Percentiles rank a stretch among this genome's conserved stretches.
phyloP scores from a whole-genome alignment of 352 stramenopile species.

The Phytopythium aichiense region DNA sequence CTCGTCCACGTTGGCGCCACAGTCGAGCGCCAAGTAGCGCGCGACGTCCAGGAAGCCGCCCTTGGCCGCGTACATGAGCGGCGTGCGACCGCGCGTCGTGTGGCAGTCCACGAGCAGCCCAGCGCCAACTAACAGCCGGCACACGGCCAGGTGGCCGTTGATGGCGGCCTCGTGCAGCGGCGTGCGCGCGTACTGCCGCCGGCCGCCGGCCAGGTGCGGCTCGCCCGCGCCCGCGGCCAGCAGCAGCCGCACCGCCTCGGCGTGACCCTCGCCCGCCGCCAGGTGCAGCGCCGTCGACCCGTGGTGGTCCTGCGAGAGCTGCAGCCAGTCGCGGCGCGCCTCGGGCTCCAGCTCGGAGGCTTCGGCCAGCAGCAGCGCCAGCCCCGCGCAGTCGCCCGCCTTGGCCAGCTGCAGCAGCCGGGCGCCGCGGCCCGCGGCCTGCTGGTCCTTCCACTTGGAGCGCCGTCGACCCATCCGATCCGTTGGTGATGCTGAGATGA shows the following conservation, averaged over 20 bases:
- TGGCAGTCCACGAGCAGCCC: constrained; percentile 71
- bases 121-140: constrained; percentile 43
- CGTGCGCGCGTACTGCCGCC: constrained; percentile 63
- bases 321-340: constrained; percentile 36
- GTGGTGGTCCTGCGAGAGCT: constrained; percentile 67
- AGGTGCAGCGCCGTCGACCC: constrained; percentile 60
- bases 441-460: constrained; percentile 67
- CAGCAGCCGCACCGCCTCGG: constrained; percentile 38
- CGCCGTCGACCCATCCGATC: constrained; percentile 51
- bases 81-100: constrained; percentile 69
- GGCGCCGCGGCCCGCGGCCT: constrained; percentile 22
- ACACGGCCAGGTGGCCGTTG: constrained; percentile 49
- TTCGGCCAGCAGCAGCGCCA: constrained; percentile 28
- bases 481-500: no score
- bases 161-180: constrained; percentile 74
- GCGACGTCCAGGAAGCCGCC: constrained; percentile 50
- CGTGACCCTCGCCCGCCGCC: constrained; percentile 51
- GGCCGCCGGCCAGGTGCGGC: constrained; percentile 51
- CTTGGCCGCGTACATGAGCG: constrained; percentile 75
- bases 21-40: constrained; percentile 38
- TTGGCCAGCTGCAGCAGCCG: constrained; percentile 53
- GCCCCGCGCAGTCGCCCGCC: constrained; percentile 25
- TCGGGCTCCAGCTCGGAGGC: constrained; percentile 1
- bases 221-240: constrained; percentile 48
- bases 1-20: constrained; percentile 55